phyloP scores from a whole-genome alignment of 371 early-diverging fungal genomes.

The Cladochytrium tenue region DNA sequence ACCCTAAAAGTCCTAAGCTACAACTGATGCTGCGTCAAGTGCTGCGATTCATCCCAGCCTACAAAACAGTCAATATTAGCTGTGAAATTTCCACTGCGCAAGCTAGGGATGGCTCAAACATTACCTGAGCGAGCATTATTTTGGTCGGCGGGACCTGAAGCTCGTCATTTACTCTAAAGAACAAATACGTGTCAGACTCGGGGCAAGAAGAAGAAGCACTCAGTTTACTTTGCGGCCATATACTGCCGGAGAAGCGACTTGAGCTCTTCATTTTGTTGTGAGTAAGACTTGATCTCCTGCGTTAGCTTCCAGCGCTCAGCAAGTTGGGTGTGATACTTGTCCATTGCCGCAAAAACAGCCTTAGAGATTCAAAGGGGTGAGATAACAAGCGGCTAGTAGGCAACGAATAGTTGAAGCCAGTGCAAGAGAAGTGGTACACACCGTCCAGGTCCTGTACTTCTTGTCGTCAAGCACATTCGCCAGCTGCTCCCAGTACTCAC shows the following conservation, averaged over 20 bases:
- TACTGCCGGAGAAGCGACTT: conserved; percentile 46
- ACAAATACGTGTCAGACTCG: not conserved
- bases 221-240: conserved; percentile 40
- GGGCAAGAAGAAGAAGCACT: not conserved
- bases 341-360: conserved; percentile 49
- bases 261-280: conserved; percentile 48
- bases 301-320: conserved; percentile 35
- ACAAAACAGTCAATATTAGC: no score
- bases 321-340: conserved; percentile 44
- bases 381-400: no score
- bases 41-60: no score
- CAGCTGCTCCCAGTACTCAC: conserved; percentile 50
- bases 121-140: conserved; percentile 45
- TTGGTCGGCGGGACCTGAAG: conserved; percentile 50
- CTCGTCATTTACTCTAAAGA: conserved; percentile 51
- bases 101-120: no score
- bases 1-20: no score
- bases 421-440: conserved; percentile 10
- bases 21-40: no score
- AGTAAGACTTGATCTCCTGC: conserved; percentile 37
- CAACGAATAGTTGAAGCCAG: not conserved
- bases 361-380: conserved; percentile 12
- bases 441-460: conserved; percentile 45
- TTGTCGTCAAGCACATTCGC: conserved; percentile 44
- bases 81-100: no score